Evolutionary conservation across 2,329 filamentous ascomycete genomes (phyloP).

Genomic region (Colletotrichum sp.): DNA sequence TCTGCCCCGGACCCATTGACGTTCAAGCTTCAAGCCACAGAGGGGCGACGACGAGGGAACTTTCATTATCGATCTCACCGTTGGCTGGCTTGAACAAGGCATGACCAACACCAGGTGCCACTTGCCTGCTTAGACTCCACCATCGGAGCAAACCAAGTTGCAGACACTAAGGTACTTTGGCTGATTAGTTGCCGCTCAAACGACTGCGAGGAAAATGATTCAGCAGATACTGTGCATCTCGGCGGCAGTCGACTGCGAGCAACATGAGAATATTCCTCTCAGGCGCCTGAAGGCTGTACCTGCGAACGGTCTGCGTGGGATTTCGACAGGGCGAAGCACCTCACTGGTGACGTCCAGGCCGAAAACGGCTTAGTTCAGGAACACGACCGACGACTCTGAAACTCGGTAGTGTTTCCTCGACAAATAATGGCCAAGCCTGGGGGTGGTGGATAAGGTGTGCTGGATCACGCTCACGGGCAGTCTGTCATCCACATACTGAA

Average conservation of each 20-base stretch:
- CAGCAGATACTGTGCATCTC: neutral
- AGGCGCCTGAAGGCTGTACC: neutral
- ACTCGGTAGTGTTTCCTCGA: slow-evolving; percentile 22
- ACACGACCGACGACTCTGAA: slow-evolving; percentile 22
- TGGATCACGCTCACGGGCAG: neutral
- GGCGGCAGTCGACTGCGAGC: neutral
- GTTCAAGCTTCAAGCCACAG: neutral
- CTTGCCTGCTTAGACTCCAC: neutral
- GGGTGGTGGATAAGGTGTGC: neutral
- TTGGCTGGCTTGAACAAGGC: neutral
- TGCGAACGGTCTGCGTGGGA: neutral
- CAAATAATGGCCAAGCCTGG: slow-evolving; percentile 13
- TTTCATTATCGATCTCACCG: neutral
- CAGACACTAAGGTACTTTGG: neutral
- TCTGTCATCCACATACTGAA: neutral
- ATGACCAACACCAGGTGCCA: neutral
- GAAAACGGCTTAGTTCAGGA: slow-evolving; percentile 16
- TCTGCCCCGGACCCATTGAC: neutral
- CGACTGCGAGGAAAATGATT: neutral
- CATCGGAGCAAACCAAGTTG: neutral
- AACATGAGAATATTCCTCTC: neutral
- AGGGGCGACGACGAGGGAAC: neutral
- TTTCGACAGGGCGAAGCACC: neutral
- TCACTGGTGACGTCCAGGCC: neutral
- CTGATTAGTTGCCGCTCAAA: neutral